Evolutionary conservation across 1,284 basidiomycete genomes (phyloP), one percentile per base, ranked within the genome.

Genomic region (Ceratobasidium sp.): DNA sequence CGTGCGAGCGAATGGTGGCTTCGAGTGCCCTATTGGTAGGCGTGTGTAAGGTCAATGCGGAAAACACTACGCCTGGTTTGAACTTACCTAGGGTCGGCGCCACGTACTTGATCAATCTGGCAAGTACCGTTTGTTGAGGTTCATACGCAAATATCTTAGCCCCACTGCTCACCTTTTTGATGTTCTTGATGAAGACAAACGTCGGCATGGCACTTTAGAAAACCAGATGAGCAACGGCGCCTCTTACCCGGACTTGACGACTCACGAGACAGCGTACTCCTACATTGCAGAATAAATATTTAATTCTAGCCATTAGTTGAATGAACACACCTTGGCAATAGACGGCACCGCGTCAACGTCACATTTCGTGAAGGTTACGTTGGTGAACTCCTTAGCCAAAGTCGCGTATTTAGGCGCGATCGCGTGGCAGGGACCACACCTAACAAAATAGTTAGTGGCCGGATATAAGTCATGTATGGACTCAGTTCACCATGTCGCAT

Each of bases 391-490:
- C 78, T 88, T 88, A 14, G 91, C 84, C 1, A 93, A 82, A 1
- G 86, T 82, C 77, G 92, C 91, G 76, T 85, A 93, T 1, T 83
- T 82, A 1, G 92, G 92, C 2, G 92, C 91, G 76, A 93, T 93
- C 71, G 85, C 84, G 80, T 91, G 91, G 79, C 92, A 94, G 43
- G 91, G 91, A 2, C 90, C 89, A 85, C 92, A 93, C 91, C 91
- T 92, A 76, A 49, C 2, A 66, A 16, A 54, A 28, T 47, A 9
- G 11, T 61, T 46, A 50, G 23, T 8, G 23, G 46, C 38, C 26
- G 18, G n/a, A 28, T 32, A 26, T 1, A 47, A 26, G 18, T 23
- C 14, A 2, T 8, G 30, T 18, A 26, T 52, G 44, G 23, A 52
- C 52, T 16, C 30, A 23, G 76, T 82, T 76, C 76, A 91, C 91